phyloP scores from a whole-genome alignment of 2,329 filamentous ascomycete genomes.

The Aureobasidium namibiae region DNA sequence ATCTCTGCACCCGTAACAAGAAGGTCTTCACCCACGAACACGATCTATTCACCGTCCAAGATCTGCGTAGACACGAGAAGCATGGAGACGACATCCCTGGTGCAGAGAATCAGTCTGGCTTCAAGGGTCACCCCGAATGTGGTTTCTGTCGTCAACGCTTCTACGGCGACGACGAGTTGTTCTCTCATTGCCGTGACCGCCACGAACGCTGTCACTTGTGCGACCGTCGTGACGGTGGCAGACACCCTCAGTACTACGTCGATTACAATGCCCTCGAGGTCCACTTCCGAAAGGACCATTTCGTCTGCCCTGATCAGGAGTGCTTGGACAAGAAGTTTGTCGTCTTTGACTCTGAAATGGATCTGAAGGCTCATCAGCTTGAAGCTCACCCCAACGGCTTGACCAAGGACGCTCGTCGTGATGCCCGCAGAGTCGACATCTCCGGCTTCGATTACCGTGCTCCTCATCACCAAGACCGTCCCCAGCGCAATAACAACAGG shows the following conservation, averaged over 20 bases:
- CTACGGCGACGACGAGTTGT: slow-evolving; percentile 93
- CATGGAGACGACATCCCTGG: slow-evolving; percentile 87
- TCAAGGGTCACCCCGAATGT: slow-evolving; percentile 91
- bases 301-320: slow-evolving; percentile 72
- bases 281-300: slow-evolving; percentile 85
- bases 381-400: slow-evolving; percentile 70
- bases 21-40: slow-evolving; percentile 99
- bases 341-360: slow-evolving; percentile 90
- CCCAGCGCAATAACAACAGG: slow-evolving; percentile 29
- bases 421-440: slow-evolving; percentile 79
- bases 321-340: slow-evolving; percentile 97
- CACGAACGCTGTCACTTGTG: slow-evolving; percentile 95
- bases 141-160: slow-evolving; percentile 87
- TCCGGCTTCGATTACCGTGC: slow-evolving; percentile 73
- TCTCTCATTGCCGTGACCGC: slow-evolving; percentile 83
- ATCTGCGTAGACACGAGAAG: slow-evolving; percentile 79
- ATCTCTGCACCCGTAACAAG: slow-evolving; percentile 87
- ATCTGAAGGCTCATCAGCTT: slow-evolving; percentile 87
- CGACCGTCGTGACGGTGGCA: slow-evolving; percentile 55
- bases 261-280: slow-evolving; percentile 80
- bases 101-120: slow-evolving; percentile 84
- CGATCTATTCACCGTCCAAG: slow-evolving; percentile 74
- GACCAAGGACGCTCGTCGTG: slow-evolving; percentile 74
- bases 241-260: slow-evolving; percentile 80
- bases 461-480: slow-evolving; percentile 57